These are phyloP conservation scores for Leccinum arenicola DNA, from an alignment of 768 basidiomycete genomes.

Conservation along the genomic window DNA sequence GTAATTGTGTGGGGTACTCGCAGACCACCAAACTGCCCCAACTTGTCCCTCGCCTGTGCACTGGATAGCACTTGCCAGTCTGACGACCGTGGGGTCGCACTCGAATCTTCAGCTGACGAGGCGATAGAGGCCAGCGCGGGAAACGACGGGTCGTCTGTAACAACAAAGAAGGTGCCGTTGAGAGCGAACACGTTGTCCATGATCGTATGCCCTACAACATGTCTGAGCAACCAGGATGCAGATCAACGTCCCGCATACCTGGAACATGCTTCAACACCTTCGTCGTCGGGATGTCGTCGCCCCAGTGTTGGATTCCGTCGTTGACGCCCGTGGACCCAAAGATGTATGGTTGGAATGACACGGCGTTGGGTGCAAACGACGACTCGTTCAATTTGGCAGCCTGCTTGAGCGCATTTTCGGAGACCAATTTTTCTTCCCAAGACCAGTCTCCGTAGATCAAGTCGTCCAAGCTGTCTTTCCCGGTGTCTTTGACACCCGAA, in stretches of 20 bases:
- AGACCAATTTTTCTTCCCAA: constrained; percentile 60
- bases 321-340: constrained; percentile 38
- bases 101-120: constrained; percentile 34
- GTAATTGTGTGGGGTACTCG: constrained; percentile 30
- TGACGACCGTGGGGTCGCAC: constrained; percentile 42
- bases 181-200: constrained; percentile 78
- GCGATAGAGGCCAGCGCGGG: constrained; percentile 54
- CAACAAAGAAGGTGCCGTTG: constrained; percentile 70
- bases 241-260: constrained; percentile 40
- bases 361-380: constrained; percentile 20
- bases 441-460: constrained; percentile 69
- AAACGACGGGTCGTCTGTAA: constrained; percentile 63
- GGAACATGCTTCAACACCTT: constrained; percentile 60
- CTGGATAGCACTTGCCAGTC: constrained; percentile 62
- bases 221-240: neutral
- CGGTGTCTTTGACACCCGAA: constrained; percentile 21
- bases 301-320: constrained; percentile 58
- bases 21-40: constrained; percentile 57
- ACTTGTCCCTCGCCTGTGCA: constrained; percentile 41
- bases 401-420: constrained; percentile 51
- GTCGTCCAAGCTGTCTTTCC: constrained; percentile 53
- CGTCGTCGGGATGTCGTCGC: constrained; percentile 51
- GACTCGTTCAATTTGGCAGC: constrained; percentile 25
- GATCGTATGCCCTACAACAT: constrained; percentile 68
- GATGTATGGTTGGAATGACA: constrained; percentile 19